These are phyloP conservation scores for Bipolaris sorokiniana DNA, from an alignment of 2,329 filamentous ascomycete species.

Conservation along the genomic window DNA sequence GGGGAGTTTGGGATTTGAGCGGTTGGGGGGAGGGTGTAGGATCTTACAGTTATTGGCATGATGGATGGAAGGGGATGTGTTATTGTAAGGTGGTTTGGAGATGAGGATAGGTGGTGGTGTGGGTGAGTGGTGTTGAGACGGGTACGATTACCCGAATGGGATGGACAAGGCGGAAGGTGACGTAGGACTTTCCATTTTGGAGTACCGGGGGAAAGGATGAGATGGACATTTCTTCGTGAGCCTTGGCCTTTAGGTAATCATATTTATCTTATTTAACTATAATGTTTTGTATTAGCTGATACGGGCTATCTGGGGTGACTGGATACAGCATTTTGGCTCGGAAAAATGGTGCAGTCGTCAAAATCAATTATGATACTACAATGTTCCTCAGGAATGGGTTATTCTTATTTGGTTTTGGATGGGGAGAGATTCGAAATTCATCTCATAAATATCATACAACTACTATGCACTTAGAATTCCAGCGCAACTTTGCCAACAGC, in stretches of 20 bases:
- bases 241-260: neutral
- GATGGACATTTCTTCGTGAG: neutral
- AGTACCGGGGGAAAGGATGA: neutral
- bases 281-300: too few species aligned
- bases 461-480: conserved; percentile 1
- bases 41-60: conserved; percentile 24
- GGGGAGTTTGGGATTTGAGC: conserved; percentile 51
- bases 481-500: conserved; percentile 8
- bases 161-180: conserved; percentile 11
- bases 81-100: neutral
- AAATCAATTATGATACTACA: too few species aligned
- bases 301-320: too few species aligned
- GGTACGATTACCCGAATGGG: conserved; percentile 11
- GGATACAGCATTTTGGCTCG: too few species aligned
- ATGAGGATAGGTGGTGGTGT: too few species aligned
- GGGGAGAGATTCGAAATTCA: too few species aligned
- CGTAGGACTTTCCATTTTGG: conserved; percentile 3
- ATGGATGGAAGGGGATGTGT: neutral
- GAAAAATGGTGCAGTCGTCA: too few species aligned
- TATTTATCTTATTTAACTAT: neutral
- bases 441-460: too few species aligned
- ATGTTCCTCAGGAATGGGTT: too few species aligned
- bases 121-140: neutral
- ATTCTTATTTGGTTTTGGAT: too few species aligned
- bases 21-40: conserved; percentile 34